Evolutionary conservation across 2,329 filamentous ascomycete genomes (phyloP).

Genomic region (Colletotrichum neosansevieriae): DNA sequence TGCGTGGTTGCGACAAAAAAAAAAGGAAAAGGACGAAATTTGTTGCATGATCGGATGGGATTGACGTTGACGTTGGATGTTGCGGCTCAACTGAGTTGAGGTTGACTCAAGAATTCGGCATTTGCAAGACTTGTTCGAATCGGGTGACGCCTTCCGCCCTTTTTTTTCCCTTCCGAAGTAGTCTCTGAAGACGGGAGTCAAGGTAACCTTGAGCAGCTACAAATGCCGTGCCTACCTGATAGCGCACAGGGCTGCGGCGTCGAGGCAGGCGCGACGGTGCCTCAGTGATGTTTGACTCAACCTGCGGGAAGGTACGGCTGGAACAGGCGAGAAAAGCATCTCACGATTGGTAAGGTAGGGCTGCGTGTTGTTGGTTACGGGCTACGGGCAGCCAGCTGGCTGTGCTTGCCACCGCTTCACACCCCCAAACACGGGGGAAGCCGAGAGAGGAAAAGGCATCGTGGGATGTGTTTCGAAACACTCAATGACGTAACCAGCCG

Average conservation of each 20-base stretch:
- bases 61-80: background rate
- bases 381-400: background rate
- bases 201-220: constrained; percentile 1
- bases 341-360: background rate
- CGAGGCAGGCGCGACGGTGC: constrained; percentile 3
- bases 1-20: background rate
- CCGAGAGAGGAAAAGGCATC: constrained; percentile 37
- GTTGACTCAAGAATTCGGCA: constrained; percentile 9
- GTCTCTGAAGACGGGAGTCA: background rate
- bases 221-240: background rate
- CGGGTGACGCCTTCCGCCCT: constrained; percentile 6
- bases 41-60: background rate
- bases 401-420: constrained; percentile 18
- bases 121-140: constrained; percentile 2
- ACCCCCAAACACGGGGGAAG: constrained; percentile 24
- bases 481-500: constrained; percentile 31
- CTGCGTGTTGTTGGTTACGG: background rate
- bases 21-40: background rate
- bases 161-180: background rate
- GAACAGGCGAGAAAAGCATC: constrained; percentile 6
- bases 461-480: constrained; percentile 40
- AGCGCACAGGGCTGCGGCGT: background rate
- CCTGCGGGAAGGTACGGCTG: background rate
- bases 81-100: constrained; percentile 7
- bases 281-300: background rate